Evolutionary conservation across 257 asterid species (phyloP).

Genomic region (Nicotiana benthamiana): DNA sequence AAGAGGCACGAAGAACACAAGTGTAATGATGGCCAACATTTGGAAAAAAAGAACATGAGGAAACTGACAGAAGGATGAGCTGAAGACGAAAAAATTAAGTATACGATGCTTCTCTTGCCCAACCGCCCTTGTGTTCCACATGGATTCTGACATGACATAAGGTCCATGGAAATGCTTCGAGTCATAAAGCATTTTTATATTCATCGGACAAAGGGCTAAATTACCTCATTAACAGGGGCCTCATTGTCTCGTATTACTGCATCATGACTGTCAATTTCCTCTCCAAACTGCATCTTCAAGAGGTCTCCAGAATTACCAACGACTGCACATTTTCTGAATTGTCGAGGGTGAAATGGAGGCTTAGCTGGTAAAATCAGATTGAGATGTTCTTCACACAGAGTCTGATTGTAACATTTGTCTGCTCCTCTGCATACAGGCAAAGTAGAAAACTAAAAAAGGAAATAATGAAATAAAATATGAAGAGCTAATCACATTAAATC

Average conservation of each 20-base stretch:
- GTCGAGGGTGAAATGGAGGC: slow-evolving; percentile 96
- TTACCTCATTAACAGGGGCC: slow-evolving; percentile 94
- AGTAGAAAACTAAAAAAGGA: slow-evolving; percentile 2
- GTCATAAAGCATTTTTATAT: background rate
- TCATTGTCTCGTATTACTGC: slow-evolving; percentile 96
- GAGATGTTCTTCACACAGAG: slow-evolving; percentile 92
- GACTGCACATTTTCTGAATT: slow-evolving; percentile 87
- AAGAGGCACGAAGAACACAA: background rate
- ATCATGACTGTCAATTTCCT: slow-evolving; percentile 93
- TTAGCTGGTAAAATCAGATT: slow-evolving; percentile 78
- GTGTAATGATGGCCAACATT: background rate
- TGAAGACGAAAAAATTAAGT: background rate
- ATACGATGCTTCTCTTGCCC: background rate
- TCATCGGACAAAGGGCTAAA: background rate
- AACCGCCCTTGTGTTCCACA: background rate
- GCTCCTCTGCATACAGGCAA: slow-evolving; percentile 48
- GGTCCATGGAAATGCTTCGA: background rate
- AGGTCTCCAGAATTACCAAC: slow-evolving; percentile 99
- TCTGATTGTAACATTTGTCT: slow-evolving; percentile 76
- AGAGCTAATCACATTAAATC: slow-evolving; percentile 8
- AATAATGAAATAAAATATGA: background rate
- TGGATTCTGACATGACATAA: background rate
- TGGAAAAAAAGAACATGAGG: background rate
- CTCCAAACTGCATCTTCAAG: slow-evolving; percentile 82
- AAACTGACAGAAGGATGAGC: background rate